Base-by-base conservation (phyloP, 148 eudicot species). In the Spergularia marina region DNA sequence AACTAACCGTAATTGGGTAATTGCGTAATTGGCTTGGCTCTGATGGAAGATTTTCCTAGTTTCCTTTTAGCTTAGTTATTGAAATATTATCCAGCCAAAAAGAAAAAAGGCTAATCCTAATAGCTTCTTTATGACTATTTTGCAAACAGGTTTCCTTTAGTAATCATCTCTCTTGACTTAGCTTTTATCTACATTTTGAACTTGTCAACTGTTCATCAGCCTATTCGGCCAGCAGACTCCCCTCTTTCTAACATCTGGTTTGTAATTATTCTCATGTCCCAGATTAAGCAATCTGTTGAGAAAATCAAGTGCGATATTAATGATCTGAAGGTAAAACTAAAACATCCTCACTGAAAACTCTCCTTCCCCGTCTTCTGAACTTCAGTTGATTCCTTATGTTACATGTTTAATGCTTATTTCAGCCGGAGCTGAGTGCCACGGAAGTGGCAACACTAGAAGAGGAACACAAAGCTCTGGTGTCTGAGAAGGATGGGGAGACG, bases 401-500 rank as follows among this genome's bases (percentile, higher is more conserved):
- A 17, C 14, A 54, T 14, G 11, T 65, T 40, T 70, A 70, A 74
- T 65, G 23, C 36, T 17, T n/a, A 66, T 68, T 83, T 58, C 87
- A 93, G 98, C 84, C 87, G 58, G 89, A 89, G 82, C 83, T 89
- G 9, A 78, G 68, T 76, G 76, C 85, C 30, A 82, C 86, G 85
- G 85, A 88, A 78, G 25, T 55, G 18, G 77, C 55, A 72, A 79
- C 82, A 63, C 81, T 93, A 80, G 88, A 91, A 83, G 94, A 88
- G 79, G 92, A 93, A 75, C 79, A 80, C 63, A 86, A 83, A 76
- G 92, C 88, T 73, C 83, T 88, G 58, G 36, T 86, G 78, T 88
- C 91, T 55, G 97, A 93, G 81, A 91, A 84, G 70, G 85, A 81
- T 82, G 94, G 89, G 65, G 96, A 85, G 76, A 77, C 70, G 36